phyloP scores from a whole-genome alignment of 805 yeast genomes.

The Scheffersomyces stipitis region DNA sequence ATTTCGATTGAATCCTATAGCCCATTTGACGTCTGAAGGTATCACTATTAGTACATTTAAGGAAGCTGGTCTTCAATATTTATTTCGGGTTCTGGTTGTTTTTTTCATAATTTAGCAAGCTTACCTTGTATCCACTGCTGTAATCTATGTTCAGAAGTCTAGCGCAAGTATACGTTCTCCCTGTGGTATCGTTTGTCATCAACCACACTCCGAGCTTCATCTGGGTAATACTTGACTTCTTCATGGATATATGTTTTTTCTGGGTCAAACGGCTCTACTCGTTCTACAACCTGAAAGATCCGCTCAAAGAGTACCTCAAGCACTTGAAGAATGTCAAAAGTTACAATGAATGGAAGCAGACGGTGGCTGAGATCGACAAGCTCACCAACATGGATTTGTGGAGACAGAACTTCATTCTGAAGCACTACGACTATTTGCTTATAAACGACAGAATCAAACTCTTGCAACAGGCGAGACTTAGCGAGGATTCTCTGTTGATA shows the following conservation, averaged over 20 bases:
- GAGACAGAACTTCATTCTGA: slow-evolving; percentile 82
- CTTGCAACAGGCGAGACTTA: slow-evolving; percentile 59
- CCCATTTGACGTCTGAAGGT: no score
- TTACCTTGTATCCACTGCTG: no score
- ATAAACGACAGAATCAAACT: slow-evolving; percentile 71
- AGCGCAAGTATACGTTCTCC: slow-evolving; percentile 9
- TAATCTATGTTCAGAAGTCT: neutral
- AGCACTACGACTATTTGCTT: slow-evolving; percentile 79
- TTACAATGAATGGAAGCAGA: slow-evolving; percentile 70
- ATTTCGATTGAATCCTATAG: no score
- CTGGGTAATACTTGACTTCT: slow-evolving; percentile 43
- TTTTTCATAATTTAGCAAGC: no score
- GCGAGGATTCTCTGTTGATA: slow-evolving; percentile 55
- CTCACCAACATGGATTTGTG: slow-evolving; percentile 48
- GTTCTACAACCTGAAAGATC: slow-evolving; percentile 39
- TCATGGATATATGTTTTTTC: slow-evolving; percentile 45
- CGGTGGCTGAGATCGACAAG: slow-evolving; percentile 50
- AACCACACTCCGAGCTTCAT: slow-evolving; percentile 39
- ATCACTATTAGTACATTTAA: no score
- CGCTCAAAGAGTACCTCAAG: slow-evolving; percentile 48
- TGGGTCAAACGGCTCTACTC: slow-evolving; percentile 43
- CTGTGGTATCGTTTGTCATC: slow-evolving; percentile 25
- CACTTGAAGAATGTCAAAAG: slow-evolving; percentile 51
- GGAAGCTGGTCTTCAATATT: no score
- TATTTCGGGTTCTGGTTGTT: no score